Conservation (phyloP, 495 filamentous ascomycete species). For the Penicillium canescens region DNA sequence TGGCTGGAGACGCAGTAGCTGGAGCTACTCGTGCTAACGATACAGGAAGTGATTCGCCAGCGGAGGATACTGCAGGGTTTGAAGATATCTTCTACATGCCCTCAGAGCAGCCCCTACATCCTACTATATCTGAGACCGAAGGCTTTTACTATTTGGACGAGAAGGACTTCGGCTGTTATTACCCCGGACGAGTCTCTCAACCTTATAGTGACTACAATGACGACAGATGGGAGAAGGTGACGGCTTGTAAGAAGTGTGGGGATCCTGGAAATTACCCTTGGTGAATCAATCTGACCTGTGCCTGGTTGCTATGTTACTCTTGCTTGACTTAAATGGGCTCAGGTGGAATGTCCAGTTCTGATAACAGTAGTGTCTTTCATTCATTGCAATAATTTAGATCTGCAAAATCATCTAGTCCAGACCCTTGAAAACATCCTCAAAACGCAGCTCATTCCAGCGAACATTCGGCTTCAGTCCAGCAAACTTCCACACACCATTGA, state of each 20-base stretch:
- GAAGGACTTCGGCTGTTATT: neutral
- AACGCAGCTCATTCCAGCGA: conserved; percentile 72
- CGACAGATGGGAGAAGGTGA: neutral
- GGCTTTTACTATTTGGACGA: neutral
- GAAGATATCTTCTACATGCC: too few species aligned
- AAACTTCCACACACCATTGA: conserved; percentile 81
- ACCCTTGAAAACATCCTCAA: conserved; percentile 47
- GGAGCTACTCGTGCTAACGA: too few species aligned
- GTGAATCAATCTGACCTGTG: neutral
- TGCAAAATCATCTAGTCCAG: conserved; percentile 7
- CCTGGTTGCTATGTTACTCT: neutral
- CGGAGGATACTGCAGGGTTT: too few species aligned
- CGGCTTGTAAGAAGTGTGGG: neutral
- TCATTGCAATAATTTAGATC: neutral
- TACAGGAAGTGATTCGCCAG: too few species aligned
- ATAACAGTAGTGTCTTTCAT: neutral
- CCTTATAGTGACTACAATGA: neutral
- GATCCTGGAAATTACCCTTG: neutral
- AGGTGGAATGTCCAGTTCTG: too few species aligned
- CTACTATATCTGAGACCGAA: neutral
- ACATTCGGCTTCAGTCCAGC: conserved; percentile 72
- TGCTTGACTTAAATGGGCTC: neutral
- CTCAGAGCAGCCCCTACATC: neutral
- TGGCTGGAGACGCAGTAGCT: too few species aligned
- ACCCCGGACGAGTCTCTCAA: neutral